Evolutionary conservation across 2,329 filamentous ascomycete genomes (phyloP), one percentile per base, ranked within the genome.

Genomic region (Phyllosticta citriasiana): DNA sequence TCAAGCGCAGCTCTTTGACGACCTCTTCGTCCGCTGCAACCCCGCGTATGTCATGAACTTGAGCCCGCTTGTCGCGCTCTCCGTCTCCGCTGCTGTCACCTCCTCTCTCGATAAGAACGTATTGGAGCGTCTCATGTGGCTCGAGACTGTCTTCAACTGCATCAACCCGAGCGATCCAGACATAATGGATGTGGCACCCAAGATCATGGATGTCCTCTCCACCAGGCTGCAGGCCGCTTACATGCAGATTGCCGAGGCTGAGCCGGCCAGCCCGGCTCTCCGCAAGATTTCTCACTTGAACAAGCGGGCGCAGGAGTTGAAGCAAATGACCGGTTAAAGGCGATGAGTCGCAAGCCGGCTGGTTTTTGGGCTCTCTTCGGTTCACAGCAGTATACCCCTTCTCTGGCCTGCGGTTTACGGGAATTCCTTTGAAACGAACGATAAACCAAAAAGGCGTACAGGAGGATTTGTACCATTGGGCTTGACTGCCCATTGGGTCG

Each of bases 11-110:
- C 74, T 87, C n/a, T 87, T 86, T 68, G 82, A 86, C 69, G 77
- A 79, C 27, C 76, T 86, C 57, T 86, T 87, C 67, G 77, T 83
- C 24, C 79, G 77, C 60, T 77, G 81, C 66, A 80, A 82, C 63
- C 83, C 84, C 0, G 71, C 74, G 8, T 87, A 84, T 69, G 74
- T 87, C 25, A 73, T 73, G 19, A 74, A 77, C 50, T 77, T 86
- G 19, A 79, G 82, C 30, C 79, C 82, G 1, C 78, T 87, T 51
- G 78, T 86, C 40, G 76, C 79, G 25, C 77, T 87, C 52, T 85
- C 83, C 2, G 82, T 85, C 26, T 82, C 81, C 58, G 83, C 83
- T 24, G 83, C 84, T n/a, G 80, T 86, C 26, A 84, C 82, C 2
- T 78, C 80, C 2, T 78, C 78, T 53, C 73, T 86, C 61, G 75